Base-by-base conservation (phyloP, 2,329 filamentous ascomycete genomes). In the Colletotrichum spaethianum region DNA sequence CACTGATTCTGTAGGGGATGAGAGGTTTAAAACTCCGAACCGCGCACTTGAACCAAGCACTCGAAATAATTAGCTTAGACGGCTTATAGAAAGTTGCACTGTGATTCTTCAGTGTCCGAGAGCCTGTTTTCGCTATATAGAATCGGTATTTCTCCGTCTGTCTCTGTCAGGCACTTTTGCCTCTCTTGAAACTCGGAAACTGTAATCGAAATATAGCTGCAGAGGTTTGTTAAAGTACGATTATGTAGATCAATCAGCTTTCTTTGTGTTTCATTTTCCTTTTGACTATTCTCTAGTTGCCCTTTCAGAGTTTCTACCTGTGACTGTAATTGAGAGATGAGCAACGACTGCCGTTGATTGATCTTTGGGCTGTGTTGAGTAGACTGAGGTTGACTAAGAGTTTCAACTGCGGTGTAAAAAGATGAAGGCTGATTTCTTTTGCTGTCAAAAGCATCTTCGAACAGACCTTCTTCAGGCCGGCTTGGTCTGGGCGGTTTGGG, bases 331-430 rank as follows among this genome's bases (percentile, higher is more conserved):
- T 60, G 38, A 16, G 23, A 26, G 36, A 60, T 60, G 38, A 60
- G 56, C 38, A 60, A 60, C 23, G 56, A 60, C 56, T 60, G 38
- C 42, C 23, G 56, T n/a, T 60, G 56, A 60, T 18, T 44, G 56
- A 18, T 26, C 23, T 60, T 44, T 44, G 9, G 38, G 38, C 56
- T 60, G 38, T 20, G 9, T n/a, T 20, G 38, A 26, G 18, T 60
- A 23, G 56, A 44, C 38, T 28, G 14, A 26, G 56, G 26, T 18
- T 60, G 56, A 8, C 18, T 20, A 20, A 14, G 42, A 20, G 9
- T 60, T 20, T 60, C 31, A 38, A 36, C 20, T 44, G 38, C 16
- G 16, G 23, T 23, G 23, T 16, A 20, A 16, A 26, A 26, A 42
- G 20, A 31, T 60, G 38, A 31, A n/a, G 56, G 38, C 9, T 20